Evolutionary conservation across 371 early-diverging fungal genomes (phyloP).

Genomic region (Rhizopus microsporus): DNA sequence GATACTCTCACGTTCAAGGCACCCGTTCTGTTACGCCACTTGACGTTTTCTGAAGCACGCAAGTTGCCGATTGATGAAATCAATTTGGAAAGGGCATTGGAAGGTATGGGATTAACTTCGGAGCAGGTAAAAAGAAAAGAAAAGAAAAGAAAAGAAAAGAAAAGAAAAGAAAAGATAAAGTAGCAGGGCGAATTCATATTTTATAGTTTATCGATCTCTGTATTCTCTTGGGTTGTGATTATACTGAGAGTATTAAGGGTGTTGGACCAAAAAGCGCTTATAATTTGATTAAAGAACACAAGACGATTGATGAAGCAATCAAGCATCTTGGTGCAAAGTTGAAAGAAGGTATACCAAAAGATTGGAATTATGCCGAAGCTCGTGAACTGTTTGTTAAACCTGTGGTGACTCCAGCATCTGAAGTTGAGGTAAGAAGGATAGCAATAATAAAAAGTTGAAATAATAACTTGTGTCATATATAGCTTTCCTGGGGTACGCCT

Average conservation of each 20-base stretch:
- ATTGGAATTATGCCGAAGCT: conserved; percentile 94
- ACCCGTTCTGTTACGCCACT: conserved; percentile 92
- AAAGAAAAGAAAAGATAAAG: background rate
- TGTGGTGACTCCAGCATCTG: conserved; percentile 70
- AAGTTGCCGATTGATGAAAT: conserved; percentile 96
- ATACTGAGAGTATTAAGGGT: conserved; percentile 95
- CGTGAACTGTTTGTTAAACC: conserved; percentile 89
- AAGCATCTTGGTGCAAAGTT: conserved; percentile 67
- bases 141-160: background rate
- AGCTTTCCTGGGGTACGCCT: conserved; percentile 88
- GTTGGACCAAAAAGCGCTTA: conserved; percentile 95
- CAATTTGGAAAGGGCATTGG: conserved; percentile 79
- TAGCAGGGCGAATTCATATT: background rate
- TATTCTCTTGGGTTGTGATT: conserved; percentile 99
- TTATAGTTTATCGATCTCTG: conserved; percentile 97
- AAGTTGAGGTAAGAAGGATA: conserved; percentile 53
- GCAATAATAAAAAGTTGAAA: background rate
- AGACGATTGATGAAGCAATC: conserved; percentile 86
- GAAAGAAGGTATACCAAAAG: conserved; percentile 80
- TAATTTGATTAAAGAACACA: conserved; percentile 88
- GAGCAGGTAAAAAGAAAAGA: conserved; percentile 58
- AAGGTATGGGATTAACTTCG: conserved; percentile 79
- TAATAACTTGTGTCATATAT: conserved; percentile 8
- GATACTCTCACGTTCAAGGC: conserved; percentile 98
- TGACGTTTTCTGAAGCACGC: conserved; percentile 90